Evolutionary conservation across 768 basidiomycete genomes (phyloP), one percentile per base, ranked within the genome.

Genomic region (Hygrophoropsis aurantiaca): DNA sequence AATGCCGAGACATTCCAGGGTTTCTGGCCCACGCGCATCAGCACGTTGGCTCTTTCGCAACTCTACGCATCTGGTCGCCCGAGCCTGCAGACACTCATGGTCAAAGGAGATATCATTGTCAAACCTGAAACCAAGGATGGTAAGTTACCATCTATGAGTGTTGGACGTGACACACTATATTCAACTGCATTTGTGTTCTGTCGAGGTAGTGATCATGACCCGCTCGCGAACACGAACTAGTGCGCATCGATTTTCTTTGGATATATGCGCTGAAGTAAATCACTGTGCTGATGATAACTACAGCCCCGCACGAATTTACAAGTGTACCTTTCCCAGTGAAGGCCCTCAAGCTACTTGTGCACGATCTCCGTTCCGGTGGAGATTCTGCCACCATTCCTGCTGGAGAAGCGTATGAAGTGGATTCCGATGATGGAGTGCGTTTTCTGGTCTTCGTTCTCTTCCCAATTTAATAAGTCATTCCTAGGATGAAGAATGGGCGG

Each of bases 1-100:
- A 94, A 94, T 57, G 85, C 87, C 11, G 89, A 92, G 65, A 91
- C 87, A 4, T 90, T 98, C 77, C 91, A 93, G 60, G 94, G 97
- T 24, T 92, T 86, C 66, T 98, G 95, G 94, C 85, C 91, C 9
- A 81, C 84, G 4, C 82, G 91, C 25, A 78, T 95, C 57, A 94
- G 91, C 65, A 85, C 81, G 32, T 70, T 97, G 45, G 94, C 87
- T 1, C 70, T 99, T 41, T 80, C 80, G 23, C 80, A 87, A 51
- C 74, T 98, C 19, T 87, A 87, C 59, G 68, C 69, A 0, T 79
- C 82, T 5, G 76, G 81, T 44, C 75, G 86, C n/a, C 75, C 82
- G 10, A 81, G 79, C 50, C 56, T 97, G 54, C 79, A 81, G 52
- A 75, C 69, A 27, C 68, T 97, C 11, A 64, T 73, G 21, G 95